Evolutionary conservation across 306 rosid species (phyloP).

Genomic region (Echinosophora koreensis): DNA sequence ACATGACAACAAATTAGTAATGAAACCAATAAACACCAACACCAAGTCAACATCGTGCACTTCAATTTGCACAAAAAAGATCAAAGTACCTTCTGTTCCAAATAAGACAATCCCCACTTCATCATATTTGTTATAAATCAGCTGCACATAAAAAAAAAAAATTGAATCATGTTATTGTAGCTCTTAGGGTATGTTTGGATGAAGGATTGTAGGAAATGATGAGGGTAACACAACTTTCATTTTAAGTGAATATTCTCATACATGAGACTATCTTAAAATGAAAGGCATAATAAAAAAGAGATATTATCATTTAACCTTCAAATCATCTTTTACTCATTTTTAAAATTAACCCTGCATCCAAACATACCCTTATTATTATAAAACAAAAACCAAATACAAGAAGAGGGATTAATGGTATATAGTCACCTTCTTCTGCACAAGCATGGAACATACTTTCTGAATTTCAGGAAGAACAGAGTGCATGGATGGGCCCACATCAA

Average conservation of each 20-base stretch:
- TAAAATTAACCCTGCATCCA: not conserved
- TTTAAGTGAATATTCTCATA: not conserved
- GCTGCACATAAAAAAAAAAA: conserved; percentile 53
- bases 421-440: conserved; percentile 74
- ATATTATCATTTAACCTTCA: no score
- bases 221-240: not conserved
- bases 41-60: conserved; percentile 10
- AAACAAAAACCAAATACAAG: not conserved
- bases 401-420: not conserved
- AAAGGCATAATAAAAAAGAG: not conserved
- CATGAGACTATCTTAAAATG: not conserved
- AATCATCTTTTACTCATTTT: no score
- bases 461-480: conserved; percentile 74
- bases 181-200: not conserved
- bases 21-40: conserved; percentile 31
- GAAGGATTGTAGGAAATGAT: not conserved
- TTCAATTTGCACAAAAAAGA: conserved; percentile 1
- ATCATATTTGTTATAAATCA: conserved; percentile 69
- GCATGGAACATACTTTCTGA: conserved; percentile 80
- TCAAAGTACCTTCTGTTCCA: conserved; percentile 76
- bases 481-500: conserved; percentile 96
- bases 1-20: not conserved
- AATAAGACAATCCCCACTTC: conserved; percentile 82
- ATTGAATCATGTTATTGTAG: conserved; percentile 9
- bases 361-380: not conserved